Evolutionary conservation across 225 moss, liverwort and hornwort genomes (phyloP).

Genomic region (Marchantia paleacea): DNA sequence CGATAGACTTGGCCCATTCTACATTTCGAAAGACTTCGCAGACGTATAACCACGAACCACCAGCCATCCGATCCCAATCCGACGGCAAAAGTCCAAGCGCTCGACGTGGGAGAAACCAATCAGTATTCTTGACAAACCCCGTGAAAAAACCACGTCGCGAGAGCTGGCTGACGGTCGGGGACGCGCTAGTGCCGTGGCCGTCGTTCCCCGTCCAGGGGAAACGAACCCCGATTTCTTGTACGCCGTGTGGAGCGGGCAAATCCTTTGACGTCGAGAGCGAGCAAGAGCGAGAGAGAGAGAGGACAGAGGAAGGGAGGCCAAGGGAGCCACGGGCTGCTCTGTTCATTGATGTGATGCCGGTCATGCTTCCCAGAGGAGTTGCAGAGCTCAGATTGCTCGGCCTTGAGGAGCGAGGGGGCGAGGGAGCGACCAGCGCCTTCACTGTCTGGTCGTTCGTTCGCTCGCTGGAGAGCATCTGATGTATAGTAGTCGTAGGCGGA

Average conservation of each 20-base stretch:
- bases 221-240: background rate
- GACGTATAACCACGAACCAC: background rate
- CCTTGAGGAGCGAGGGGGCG: background rate
- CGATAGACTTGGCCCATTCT: background rate
- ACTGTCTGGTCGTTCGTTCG: background rate
- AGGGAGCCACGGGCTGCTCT: background rate
- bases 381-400: background rate
- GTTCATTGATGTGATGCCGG: background rate
- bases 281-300: background rate
- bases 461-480: background rate
- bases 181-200: too few relatives aligned
- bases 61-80: background rate
- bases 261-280: background rate
- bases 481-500: background rate
- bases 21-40: background rate
- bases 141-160: background rate
- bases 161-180: background rate
- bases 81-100: background rate
- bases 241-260: background rate
- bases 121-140: background rate
- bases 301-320: background rate
- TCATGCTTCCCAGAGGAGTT: background rate
- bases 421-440: background rate
- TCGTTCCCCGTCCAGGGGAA: background rate
- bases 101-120: constrained; percentile 2